A percentile compares a stretch with the other conserved stretches of the same genome.
Conservation (phyloP, 345 rosid species). For the Pistacia vera region DNA sequence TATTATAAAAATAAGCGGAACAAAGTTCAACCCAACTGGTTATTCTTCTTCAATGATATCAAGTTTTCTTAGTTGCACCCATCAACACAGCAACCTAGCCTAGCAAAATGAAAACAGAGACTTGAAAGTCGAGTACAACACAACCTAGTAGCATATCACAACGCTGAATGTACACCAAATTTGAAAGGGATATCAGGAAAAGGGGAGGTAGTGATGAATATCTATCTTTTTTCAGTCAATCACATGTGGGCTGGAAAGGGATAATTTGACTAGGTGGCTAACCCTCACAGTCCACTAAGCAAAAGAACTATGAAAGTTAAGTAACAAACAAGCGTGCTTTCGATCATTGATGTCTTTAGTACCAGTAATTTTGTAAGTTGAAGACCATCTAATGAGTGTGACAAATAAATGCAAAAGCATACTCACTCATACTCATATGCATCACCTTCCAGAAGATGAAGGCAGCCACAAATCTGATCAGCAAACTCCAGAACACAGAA, state of each 20-base stretch:
- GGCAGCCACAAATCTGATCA: background rate
- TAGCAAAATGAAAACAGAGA: background rate
- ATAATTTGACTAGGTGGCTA: background rate
- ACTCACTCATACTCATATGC: background rate
- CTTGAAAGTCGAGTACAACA: too few species aligned
- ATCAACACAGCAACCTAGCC: background rate
- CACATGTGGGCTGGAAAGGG: background rate
- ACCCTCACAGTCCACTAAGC: background rate
- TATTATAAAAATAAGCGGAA: too few species aligned
- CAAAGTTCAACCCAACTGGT: background rate
- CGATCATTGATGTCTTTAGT: background rate
- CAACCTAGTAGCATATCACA: too few species aligned
- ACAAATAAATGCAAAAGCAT: background rate
- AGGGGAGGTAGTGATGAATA: too few species aligned
- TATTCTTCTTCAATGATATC: background rate
- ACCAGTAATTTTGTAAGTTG: background rate
- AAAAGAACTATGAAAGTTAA: background rate
- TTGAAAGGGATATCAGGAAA: too few species aligned
- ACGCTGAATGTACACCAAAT: too few species aligned
- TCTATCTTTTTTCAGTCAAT: too few species aligned
- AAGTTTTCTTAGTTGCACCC: background rate
- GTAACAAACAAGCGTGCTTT: background rate
- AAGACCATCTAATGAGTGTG: constrained; percentile 1
- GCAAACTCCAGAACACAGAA: background rate
- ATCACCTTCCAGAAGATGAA: constrained; percentile 17